Base-by-base conservation (phyloP, 2,329 filamentous ascomycete species). In the Aureobasidium namibiae region DNA sequence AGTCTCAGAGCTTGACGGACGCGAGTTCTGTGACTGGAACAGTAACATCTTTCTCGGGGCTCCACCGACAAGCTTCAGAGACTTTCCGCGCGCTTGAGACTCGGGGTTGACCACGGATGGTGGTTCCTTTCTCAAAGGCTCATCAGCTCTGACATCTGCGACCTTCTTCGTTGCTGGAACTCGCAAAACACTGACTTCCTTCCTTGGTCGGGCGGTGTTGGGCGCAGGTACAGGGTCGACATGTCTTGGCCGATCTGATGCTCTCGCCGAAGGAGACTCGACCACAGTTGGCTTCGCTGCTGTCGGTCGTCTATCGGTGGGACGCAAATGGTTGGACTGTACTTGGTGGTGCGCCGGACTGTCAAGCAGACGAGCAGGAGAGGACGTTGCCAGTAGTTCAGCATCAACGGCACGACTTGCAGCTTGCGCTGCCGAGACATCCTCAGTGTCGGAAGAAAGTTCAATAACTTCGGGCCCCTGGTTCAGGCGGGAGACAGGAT, bases 31-130 rank as follows among this genome's bases (percentile, higher is more conserved):
- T n/a, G 71, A 65, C 56, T 77, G 74, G 58, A 75, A 78, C 0
- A 78, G 62, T 13, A 79, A 65, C 60, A 70, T 76, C 36, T 72
- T 75, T 60, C 74, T 72, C 16, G 71, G 73, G 9, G 68, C 67
- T n/a, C 69, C 72, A 5, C 66, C 65, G 13, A 73, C 67, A 9
- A 78, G 64, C 1, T 73, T 72, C 31, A 78, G 60, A 3, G 70
- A 75, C 65, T 70, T 46, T 63, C 69, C 52, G 58, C 48, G 44
- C 44, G 56, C 18, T 14, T 54, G 36, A 10, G 42, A 34, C 2
- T 31, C 49, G 14, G 34, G 8, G 14, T 50, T 48, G 13, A 14
- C 16, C 10, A n/a, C 18, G 21, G 23, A 38, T 3, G 46, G 18
- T 13, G n/a, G n/a, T n/a, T 3, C 34, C 38, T 10, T 45, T 21